Evolutionary conservation across 495 filamentous ascomycete species (phyloP).

Genomic region (Aspergillus cristatus): DNA sequence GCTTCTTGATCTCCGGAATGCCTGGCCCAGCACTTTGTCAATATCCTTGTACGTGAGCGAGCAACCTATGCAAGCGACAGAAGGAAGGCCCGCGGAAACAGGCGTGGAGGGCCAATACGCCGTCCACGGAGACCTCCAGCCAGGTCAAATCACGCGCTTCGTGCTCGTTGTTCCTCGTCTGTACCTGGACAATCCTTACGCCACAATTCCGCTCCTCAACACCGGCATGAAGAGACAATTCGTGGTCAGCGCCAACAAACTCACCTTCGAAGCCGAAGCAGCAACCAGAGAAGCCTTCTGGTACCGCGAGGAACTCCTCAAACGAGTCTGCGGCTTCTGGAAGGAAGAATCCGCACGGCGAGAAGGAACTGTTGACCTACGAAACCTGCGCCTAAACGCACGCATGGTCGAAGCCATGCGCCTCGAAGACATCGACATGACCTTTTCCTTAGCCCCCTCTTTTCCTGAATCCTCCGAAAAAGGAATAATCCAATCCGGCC

Average conservation of each 20-base stretch:
- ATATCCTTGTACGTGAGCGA: conserved; percentile 45
- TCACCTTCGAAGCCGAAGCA: conserved; percentile 69
- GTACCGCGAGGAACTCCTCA: conserved; percentile 80
- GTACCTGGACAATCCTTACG: conserved; percentile 66
- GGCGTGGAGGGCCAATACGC: conserved; percentile 26
- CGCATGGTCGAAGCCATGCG: conserved; percentile 79
- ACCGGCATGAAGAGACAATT: conserved; percentile 69
- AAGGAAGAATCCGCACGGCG: conserved; percentile 48
- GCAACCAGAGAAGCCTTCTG: conserved; percentile 79
- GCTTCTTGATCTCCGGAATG: conserved; percentile 76
- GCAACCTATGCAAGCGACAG: conserved; percentile 8
- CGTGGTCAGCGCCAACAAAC: conserved; percentile 70
- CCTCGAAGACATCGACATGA: conserved; percentile 70
- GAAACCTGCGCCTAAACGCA: conserved; percentile 58
- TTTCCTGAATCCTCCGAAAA: conserved; percentile 3
- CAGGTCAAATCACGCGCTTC: conserved; percentile 69
- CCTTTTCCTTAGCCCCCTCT: conserved; percentile 42
- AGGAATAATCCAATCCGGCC: conserved; percentile 30
- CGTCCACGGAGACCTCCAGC: conserved; percentile 55
- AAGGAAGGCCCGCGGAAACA: background rate
- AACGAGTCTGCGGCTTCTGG: conserved; percentile 63
- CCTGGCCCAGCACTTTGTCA: conserved; percentile 69
- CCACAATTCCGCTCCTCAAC: conserved; percentile 72
- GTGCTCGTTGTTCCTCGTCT: conserved; percentile 68
- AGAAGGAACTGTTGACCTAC: conserved; percentile 63